Conservation (phyloP, 306 rosid species). For the Neltuma alba region DNA sequence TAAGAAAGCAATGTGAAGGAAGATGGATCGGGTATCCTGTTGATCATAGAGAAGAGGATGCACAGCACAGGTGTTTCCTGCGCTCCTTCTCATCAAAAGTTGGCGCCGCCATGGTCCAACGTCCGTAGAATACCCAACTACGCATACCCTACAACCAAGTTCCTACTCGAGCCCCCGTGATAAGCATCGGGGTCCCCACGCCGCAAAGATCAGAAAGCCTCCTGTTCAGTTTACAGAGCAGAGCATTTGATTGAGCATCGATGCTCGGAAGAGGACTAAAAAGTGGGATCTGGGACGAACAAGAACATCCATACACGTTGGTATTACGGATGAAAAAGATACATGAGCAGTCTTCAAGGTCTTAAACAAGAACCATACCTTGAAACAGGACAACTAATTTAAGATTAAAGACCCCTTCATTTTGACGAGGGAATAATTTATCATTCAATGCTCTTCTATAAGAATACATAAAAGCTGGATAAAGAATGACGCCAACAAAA, state of each 20-base stretch:
- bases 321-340: conserved; percentile 54
- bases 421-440: conserved; percentile 55
- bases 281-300: conserved; percentile 22
- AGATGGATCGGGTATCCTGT: too few relatives aligned
- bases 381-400: conserved; percentile 38
- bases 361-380: conserved; percentile 44
- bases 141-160: not conserved
- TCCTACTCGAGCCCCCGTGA: too few relatives aligned
- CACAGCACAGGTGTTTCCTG: not conserved
- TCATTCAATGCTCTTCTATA: conserved; percentile 57
- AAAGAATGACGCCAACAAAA: conserved; percentile 41
- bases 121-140: not conserved
- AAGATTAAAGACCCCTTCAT: conserved; percentile 44
- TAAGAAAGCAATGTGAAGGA: too few relatives aligned
- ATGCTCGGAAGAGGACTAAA: not conserved
- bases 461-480: conserved; percentile 49
- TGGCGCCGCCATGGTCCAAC: too few relatives aligned
- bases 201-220: not conserved
- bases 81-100: too few relatives aligned
- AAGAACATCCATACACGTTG: conserved; percentile 47
- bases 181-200: too few relatives aligned
- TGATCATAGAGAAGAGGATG: too few relatives aligned
- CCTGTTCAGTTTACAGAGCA: not conserved
- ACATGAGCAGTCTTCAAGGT: conserved; percentile 31
- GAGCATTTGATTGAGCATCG: not conserved